phyloP scores from a whole-genome alignment of 1,284 basidiomycete genomes.

The Trametes pubescens region DNA sequence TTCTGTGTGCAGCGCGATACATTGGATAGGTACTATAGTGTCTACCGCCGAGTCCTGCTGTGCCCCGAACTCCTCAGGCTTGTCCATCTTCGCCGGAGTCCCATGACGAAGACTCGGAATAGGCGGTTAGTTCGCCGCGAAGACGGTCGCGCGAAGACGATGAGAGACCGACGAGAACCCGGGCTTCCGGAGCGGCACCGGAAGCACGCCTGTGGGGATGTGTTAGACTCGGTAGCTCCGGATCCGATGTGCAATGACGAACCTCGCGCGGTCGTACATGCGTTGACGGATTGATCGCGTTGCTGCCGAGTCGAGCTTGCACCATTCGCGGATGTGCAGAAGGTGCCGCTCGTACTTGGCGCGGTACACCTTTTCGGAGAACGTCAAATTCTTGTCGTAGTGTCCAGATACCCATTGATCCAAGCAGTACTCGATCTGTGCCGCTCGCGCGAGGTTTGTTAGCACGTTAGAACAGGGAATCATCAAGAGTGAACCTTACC shows the following conservation, averaged over 20 bases:
- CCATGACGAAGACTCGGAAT: background rate
- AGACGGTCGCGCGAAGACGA: background rate
- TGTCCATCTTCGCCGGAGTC: no score
- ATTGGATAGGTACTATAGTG: no score
- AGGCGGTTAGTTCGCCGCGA: no score
- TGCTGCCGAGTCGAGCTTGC: background rate
- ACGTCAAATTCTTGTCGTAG: background rate
- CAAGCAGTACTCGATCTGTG: constrained; percentile 4
- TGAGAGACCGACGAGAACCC: background rate
- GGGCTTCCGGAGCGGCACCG: background rate
- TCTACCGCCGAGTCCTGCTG: no score
- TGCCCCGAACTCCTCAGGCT: no score
- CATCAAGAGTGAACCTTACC: background rate
- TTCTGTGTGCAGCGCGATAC: no score
- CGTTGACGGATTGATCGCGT: background rate
- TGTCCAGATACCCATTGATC: background rate
- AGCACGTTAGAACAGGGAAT: background rate
- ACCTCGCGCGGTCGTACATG: constrained; percentile 4
- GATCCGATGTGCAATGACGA: background rate
- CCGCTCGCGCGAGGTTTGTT: background rate
- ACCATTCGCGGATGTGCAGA: constrained; percentile 1
- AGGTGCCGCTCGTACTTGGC: constrained; percentile 3
- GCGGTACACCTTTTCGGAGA: constrained; percentile 1
- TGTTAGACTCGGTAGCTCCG: no score
- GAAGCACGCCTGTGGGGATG: background rate